Percentiles rank a stretch among this genome's conserved stretches.
Evolutionary conservation across 345 rosid genomes (phyloP).

Genomic region (Luvunga scandens): DNA sequence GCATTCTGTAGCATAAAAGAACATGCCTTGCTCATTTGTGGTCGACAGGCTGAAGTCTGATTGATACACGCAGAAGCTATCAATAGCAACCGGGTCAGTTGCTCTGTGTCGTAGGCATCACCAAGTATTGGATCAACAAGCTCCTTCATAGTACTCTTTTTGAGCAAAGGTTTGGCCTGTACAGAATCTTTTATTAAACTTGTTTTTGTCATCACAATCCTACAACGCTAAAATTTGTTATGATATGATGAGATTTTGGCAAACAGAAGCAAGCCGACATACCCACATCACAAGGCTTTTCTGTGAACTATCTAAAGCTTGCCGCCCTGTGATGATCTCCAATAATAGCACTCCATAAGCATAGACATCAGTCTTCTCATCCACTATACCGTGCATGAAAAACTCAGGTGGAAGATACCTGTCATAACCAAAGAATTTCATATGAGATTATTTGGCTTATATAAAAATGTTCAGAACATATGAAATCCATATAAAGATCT

Average conservation of each 20-base stretch:
- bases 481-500: not conserved
- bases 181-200: not conserved
- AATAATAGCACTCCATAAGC: constrained; percentile 84
- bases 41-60: constrained; percentile 70
- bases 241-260: constrained; percentile 6
- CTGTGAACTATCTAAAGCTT: constrained; percentile 82
- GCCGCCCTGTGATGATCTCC: constrained; percentile 81
- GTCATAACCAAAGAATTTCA: constrained; percentile 3
- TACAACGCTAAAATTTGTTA: not conserved
- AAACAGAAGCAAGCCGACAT: constrained; percentile 33
- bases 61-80: constrained; percentile 76
- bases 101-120: constrained; percentile 40
- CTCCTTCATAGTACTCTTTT: constrained; percentile 43
- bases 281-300: constrained; percentile 94
- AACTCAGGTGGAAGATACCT: constrained; percentile 94
- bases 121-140: constrained; percentile 65
- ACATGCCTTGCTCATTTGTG: constrained; percentile 67
- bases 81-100: constrained; percentile 64
- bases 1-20: too few relatives aligned
- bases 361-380: constrained; percentile 88
- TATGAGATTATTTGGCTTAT: too few relatives aligned
- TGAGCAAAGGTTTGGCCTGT: constrained; percentile 76
- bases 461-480: not conserved
- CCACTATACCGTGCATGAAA: constrained; percentile 91
- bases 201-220: not conserved